Conservation (phyloP, 345 rosid genomes). For the Sisymbrium altissimum region DNA sequence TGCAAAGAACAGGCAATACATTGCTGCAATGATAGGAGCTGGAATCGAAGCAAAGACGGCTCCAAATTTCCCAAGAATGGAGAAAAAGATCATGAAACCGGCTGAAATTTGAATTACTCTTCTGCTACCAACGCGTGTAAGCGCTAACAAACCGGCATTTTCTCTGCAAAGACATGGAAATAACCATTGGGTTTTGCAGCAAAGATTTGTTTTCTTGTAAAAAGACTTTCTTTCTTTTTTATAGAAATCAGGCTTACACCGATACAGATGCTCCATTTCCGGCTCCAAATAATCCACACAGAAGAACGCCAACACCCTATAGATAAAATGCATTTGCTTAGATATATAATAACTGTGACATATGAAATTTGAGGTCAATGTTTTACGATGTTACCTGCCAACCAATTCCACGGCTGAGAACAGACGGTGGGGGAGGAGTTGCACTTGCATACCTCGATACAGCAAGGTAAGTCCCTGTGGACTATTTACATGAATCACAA, state of each 20-base stretch:
- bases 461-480: slow-evolving; percentile 84
- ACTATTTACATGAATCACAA: slow-evolving; percentile 46
- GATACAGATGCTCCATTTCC: slow-evolving; percentile 88
- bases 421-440: slow-evolving; percentile 89
- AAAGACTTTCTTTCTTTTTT: neutral
- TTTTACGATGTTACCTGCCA: slow-evolving; percentile 69
- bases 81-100: slow-evolving; percentile 93
- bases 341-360: neutral
- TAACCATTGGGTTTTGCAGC: neutral
- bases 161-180: neutral
- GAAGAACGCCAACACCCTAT: slow-evolving; percentile 88
- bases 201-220: neutral
- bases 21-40: slow-evolving; percentile 66
- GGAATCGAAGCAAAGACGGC: slow-evolving; percentile 92
- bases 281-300: slow-evolving; percentile 93
- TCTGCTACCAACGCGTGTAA: slow-evolving; percentile 86
- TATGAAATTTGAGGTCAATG: neutral
- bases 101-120: slow-evolving; percentile 95
- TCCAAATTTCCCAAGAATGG: slow-evolving; percentile 88
- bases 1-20: slow-evolving; percentile 74
- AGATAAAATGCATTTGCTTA: neutral
- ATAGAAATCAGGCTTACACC: slow-evolving; percentile 51
- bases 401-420: slow-evolving; percentile 94
- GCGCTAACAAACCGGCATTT: slow-evolving; percentile 63
- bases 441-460: slow-evolving; percentile 90